Evolutionary conservation across 768 basidiomycete species (phyloP).

Genomic region (Auricularia cornea): DNA sequence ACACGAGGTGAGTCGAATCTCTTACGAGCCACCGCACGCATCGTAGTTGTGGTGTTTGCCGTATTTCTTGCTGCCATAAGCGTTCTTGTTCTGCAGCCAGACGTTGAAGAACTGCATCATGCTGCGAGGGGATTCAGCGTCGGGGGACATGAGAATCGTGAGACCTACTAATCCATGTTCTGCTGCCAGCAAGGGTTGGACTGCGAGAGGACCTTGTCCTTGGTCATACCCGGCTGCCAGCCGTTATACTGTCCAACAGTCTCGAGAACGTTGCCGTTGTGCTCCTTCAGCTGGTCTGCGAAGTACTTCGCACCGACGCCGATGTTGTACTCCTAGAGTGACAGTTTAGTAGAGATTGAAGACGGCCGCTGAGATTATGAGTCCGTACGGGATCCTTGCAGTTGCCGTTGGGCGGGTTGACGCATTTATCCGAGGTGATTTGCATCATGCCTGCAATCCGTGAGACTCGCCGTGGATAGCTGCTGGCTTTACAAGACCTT

Average conservation of each 20-base stretch:
- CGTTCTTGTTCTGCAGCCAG: constrained; percentile 54
- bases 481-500: constrained; percentile 39
- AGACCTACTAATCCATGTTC: constrained; percentile 75
- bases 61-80: constrained; percentile 37
- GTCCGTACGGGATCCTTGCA: constrained; percentile 32
- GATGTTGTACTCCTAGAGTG: constrained; percentile 62
- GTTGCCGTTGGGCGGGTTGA: constrained; percentile 37
- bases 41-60: constrained; percentile 65
- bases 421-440: constrained; percentile 71
- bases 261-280: constrained; percentile 45
- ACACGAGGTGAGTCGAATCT: not conserved
- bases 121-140: constrained; percentile 27
- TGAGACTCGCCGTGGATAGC: not conserved
- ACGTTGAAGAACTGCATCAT: constrained; percentile 65
- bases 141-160: not conserved
- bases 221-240: constrained; percentile 52
- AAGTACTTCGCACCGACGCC: constrained; percentile 56
- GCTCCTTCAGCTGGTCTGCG: constrained; percentile 35
- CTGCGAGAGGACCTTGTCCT: constrained; percentile 21
- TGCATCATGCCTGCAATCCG: constrained; percentile 45
- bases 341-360: not conserved
- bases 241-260: constrained; percentile 73
- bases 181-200: constrained; percentile 11
- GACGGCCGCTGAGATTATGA: too few species aligned
- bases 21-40: constrained; percentile 17